Base-by-base conservation (phyloP, 441 rosid species). In the Rhodomyrtus psidioides region DNA sequence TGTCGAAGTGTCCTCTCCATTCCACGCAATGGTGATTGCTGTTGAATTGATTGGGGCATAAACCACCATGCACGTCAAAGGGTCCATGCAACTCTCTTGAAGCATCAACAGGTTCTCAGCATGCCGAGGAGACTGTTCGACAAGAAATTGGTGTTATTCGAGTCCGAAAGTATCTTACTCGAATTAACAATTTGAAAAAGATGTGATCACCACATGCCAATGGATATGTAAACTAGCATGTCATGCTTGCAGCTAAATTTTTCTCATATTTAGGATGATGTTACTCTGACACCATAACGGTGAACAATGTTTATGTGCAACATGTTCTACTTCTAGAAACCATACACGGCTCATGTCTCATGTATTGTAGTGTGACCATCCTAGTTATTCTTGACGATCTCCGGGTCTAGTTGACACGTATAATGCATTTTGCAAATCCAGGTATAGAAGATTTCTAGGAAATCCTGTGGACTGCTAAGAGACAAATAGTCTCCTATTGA, bases 51-150 rank as follows among this genome's bases (percentile, higher is more conserved):
- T 56, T 3, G 98, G 96, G 84, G 96, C 93, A 87, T 92, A 95
- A 26, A 93, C 94, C 12, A 95, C 42, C 87, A 93, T 82, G 28
- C 91, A 91, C 57, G 93, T 95, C 75, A 90, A 54, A 2, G 81
- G 13, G 85, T 93, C 96, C 82, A 90, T 88, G 90, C 87, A 90
- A 82, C 90, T 86, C 75, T 96, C 98, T 90, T 96, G 95, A 42
- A 96, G 88, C 81, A 94, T 84, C 84, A 92, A 2, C 92, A 92
- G 87, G 89, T 74, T 87, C 81, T n/a, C 86, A 62, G 91, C 88
- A 21, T 70, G 79, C 49, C 10, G 79, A 34, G 79, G 39, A 39
- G 79, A 34, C 79, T 70, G 79, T 21, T 70, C 7, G 49, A 70
- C 46, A 70, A 19, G 79, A 39, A 34, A 39, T 70, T 4, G 12